Conservation (phyloP, 2,329 filamentous ascomycete genomes). For the Tolypocladium inflatum region DNA sequence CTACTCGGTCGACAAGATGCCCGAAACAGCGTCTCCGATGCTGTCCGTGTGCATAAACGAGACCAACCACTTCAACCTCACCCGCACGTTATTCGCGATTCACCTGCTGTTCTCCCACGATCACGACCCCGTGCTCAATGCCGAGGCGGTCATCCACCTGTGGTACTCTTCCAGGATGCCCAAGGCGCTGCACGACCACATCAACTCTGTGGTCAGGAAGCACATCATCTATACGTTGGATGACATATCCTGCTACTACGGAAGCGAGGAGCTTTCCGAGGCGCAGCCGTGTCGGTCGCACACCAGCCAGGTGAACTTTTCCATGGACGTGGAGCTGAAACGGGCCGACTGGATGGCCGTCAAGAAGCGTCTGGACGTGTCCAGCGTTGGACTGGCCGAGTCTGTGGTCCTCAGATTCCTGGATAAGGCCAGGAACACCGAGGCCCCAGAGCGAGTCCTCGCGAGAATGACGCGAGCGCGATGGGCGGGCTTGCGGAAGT, state of each 20-base stretch:
- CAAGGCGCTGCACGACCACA: slow-evolving; percentile 1
- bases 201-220: slow-evolving; percentile 3
- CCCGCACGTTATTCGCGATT: slow-evolving; percentile 5
- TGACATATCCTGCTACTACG: neutral
- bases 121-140: slow-evolving; percentile 7
- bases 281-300: neutral
- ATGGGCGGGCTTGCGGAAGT: slow-evolving; percentile 7
- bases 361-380: neutral
- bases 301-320: neutral
- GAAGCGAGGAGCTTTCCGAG: neutral
- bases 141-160: slow-evolving; percentile 13
- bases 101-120: slow-evolving; percentile 5
- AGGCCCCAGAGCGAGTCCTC: neutral
- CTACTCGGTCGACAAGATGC: slow-evolving; percentile 12
- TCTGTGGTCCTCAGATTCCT: neutral
- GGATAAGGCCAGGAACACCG: slow-evolving; percentile 5
- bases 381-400: neutral
- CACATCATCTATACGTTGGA: neutral
- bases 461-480: slow-evolving; percentile 10
- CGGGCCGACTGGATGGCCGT: slow-evolving; percentile 4
- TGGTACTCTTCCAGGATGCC: slow-evolving; percentile 16
- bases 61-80: neutral
- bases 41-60: slow-evolving; percentile 9
- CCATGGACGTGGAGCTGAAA: slow-evolving; percentile 3
- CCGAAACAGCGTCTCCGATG: slow-evolving; percentile 6